Percentiles rank a stretch among this genome's conserved stretches.
phyloP scores from a whole-genome alignment of 192 early-diverging fungal species.

The Backusella macrospora region DNA sequence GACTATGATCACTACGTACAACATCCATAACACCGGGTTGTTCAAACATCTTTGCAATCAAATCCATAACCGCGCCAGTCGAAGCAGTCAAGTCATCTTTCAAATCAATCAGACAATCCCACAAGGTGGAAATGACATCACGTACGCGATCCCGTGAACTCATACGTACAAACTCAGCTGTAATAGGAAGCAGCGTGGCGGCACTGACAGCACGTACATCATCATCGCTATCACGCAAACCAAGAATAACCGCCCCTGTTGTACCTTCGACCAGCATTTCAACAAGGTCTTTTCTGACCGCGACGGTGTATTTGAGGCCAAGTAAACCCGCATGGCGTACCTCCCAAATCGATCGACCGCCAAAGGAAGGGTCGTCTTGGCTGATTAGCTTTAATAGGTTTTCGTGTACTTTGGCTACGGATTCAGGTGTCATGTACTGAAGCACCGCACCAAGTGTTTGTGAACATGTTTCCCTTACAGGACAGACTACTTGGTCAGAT shows the following conservation, averaged over 20 bases:
- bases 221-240: constrained; percentile 87
- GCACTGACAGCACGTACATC: constrained; percentile 95
- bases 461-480: constrained; percentile 94
- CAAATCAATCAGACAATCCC: constrained; percentile 87
- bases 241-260: constrained; percentile 81
- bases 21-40: constrained; percentile 58
- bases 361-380: constrained; percentile 50
- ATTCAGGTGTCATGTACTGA: constrained; percentile 59
- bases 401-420: constrained; percentile 65
- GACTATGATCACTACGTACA: constrained; percentile 50
- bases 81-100: constrained; percentile 94
- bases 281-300: constrained; percentile 87
- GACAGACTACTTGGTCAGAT: constrained; percentile 91
- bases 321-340: constrained; percentile 90
- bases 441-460: constrained; percentile 77
- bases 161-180: constrained; percentile 72
- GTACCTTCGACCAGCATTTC: constrained; percentile 71
- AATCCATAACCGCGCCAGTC: constrained; percentile 89
- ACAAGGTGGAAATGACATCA: constrained; percentile 76
- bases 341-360: constrained; percentile 75
- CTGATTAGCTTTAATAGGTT: constrained; percentile 71
- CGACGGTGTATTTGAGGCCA: constrained; percentile 93
- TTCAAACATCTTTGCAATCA: constrained; percentile 83
- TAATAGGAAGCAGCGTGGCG: constrained; percentile 86
- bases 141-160: constrained; percentile 65